These are phyloP conservation scores for Rhododendron ovatum DNA, from an alignment of 148 eudicot genomes.

Conservation along the genomic window DNA sequence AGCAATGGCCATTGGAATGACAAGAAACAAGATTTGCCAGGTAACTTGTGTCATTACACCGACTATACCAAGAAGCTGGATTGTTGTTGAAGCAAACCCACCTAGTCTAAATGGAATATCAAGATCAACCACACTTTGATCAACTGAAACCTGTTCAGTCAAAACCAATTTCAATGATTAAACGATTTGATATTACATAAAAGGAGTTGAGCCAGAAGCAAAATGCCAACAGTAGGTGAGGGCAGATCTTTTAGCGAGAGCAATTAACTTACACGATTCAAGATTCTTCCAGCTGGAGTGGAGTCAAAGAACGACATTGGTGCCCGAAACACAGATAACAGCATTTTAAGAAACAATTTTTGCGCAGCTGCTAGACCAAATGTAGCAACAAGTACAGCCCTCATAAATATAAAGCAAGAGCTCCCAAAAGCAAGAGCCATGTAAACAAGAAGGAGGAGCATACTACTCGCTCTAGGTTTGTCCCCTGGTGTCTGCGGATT, in stretches of 20 bases:
- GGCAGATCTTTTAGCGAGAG: slow-evolving; percentile 8
- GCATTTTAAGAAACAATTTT: slow-evolving; percentile 78
- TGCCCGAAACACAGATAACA: slow-evolving; percentile 65
- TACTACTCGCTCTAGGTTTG: slow-evolving; percentile 57
- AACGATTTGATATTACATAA: slow-evolving; percentile 5
- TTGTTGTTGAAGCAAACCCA: slow-evolving; percentile 88
- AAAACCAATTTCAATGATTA: slow-evolving; percentile 11
- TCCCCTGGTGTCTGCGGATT: slow-evolving; percentile 80
- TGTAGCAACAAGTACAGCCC: slow-evolving; percentile 84
- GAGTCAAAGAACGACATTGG: slow-evolving; percentile 99
- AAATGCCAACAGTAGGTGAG: background rate
- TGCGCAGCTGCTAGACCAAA: slow-evolving; percentile 90
- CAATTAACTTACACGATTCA: slow-evolving; percentile 70
- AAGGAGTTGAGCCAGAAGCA: background rate
- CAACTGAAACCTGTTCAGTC: slow-evolving; percentile 73
- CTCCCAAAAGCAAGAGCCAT: slow-evolving; percentile 97
- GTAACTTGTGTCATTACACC: slow-evolving; percentile 92
- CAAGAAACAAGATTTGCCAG: slow-evolving; percentile 92
- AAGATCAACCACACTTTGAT: slow-evolving; percentile 95
- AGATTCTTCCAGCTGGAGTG: slow-evolving; percentile 91
- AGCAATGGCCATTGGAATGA: slow-evolving; percentile 88
- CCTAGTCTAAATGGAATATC: slow-evolving; percentile 97
- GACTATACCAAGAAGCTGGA: slow-evolving; percentile 84
- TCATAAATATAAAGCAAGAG: slow-evolving; percentile 79
- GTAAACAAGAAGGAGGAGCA: slow-evolving; percentile 75